Percentiles rank a stretch among this genome's conserved stretches.
phyloP scores from a whole-genome alignment of 192 early-diverging fungal species.

The Coemansia sp. region DNA sequence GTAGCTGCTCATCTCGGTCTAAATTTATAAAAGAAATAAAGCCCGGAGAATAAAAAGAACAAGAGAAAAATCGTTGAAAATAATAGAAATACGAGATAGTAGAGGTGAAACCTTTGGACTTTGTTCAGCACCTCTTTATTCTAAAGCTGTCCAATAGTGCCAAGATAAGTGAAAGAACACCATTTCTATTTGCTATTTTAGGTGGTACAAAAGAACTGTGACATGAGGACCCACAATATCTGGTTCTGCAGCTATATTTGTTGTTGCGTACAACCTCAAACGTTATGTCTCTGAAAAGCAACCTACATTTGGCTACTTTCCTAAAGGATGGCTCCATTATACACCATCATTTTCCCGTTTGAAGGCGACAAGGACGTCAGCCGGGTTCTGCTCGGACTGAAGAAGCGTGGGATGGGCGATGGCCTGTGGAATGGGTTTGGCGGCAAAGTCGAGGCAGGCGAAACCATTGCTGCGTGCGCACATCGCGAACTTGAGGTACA shows the following conservation, averaged over 20 bases:
- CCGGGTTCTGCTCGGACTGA: conserved; percentile 66
- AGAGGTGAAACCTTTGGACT: no score
- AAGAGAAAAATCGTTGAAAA: neutral
- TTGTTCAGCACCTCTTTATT: neutral
- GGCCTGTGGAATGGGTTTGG: conserved; percentile 76
- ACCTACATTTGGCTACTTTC: no score
- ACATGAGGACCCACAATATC: neutral
- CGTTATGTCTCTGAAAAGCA: no score
- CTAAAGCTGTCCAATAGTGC: neutral
- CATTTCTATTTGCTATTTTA: no score
- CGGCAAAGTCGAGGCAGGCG: conserved; percentile 69
- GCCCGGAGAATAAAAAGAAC: neutral
- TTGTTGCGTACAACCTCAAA: no score
- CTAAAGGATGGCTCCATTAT: neutral
- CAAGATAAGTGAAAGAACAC: no score
- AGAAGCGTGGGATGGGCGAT: conserved; percentile 76
- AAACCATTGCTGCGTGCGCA: conserved; percentile 64
- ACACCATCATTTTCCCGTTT: conserved; percentile 39
- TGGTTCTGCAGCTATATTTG: neutral
- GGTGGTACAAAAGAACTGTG: no score
- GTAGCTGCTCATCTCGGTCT: conserved; percentile 45
- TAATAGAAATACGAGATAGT: neutral
- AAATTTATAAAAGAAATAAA: conserved; percentile 11
- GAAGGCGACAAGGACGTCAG: conserved; percentile 10
- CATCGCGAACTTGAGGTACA: conserved; percentile 53